These are phyloP conservation scores for Cenchrus purpureus DNA, from an alignment of 176 grass and related monocot species.

Conservation along the genomic window DNA sequence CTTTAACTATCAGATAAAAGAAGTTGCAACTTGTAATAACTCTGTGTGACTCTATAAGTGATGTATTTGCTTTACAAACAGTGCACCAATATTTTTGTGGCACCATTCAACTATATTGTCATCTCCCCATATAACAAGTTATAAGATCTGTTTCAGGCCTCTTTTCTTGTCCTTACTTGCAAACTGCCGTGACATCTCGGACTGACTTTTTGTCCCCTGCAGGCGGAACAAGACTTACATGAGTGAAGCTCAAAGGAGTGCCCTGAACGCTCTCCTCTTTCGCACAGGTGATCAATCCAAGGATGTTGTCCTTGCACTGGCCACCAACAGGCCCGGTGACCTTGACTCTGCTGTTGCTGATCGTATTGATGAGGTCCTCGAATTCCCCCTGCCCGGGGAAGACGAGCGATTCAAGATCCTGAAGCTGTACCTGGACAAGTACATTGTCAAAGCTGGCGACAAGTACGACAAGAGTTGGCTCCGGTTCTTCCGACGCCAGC, in stretches of 20 bases:
- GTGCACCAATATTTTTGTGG: neutral
- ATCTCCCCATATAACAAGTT: neutral
- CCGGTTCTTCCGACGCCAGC: constrained; percentile 62
- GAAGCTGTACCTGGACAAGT: constrained; percentile 92
- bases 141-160: neutral
- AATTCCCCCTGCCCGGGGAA: constrained; percentile 92
- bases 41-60: neutral
- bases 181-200: neutral
- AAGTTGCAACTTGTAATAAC: neutral
- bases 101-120: neutral
- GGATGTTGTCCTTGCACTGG: constrained; percentile 93
- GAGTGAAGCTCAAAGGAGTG: constrained; percentile 99
- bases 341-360: constrained; percentile 90
- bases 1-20: neutral
- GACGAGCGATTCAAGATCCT: constrained; percentile 85
- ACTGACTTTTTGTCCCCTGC: constrained; percentile 38
- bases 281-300: constrained; percentile 95
- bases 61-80: neutral
- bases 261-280: constrained; percentile 96
- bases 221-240: constrained; percentile 98
- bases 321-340: constrained; percentile 94
- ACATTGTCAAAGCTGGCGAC: constrained; percentile 73
- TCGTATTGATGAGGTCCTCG: constrained; percentile 94
- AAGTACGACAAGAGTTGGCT: constrained; percentile 59
- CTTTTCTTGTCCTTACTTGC: neutral